Base-by-base conservation (phyloP, 208 protist genomes). In the Novymonas esmeraldas region DNA sequence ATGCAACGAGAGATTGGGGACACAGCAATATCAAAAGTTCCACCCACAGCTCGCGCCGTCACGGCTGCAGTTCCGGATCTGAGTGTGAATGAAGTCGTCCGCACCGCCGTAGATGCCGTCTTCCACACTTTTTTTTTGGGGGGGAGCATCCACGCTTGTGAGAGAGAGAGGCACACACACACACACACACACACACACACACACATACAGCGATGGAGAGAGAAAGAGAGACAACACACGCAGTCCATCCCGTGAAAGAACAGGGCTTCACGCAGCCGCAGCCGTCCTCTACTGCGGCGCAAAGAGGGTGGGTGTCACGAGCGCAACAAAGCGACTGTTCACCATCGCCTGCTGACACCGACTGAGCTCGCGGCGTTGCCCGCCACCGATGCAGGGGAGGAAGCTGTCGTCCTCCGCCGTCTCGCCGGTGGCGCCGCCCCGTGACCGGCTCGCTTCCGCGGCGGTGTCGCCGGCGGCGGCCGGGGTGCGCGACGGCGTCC, bases 241-340 rank as follows among this genome's bases (percentile, higher is more conserved):
- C 7, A 11, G 36, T n/a, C n/a, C n/a, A n/a, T n/a, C n/a, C n/a
- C n/a, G n/a, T n/a, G 11, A 41, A 11, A 5, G 36, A 11, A 5
- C 36, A 41, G 36, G 7, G 7, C 36, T 5, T 11, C 5, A 5
- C 11, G 36, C 36, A 14, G 36, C 36, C 5, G 7, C 11, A 41
- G 36, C 36, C 11, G 36, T 18, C 56, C 38, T 22, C 56, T 42
- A 54, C 20, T 66, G 45, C 0, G 70, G 48, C 22, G 60, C 52
- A 54, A 91, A 91, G 36, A 79, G 45, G 1, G 81, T 84, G 2
- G 80, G 89, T 5, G 89, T 84, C 62, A 95, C 86, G 42, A 90
- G 59, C 6, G 87, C 77, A 18, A 92, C 79, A 49, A 79, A 95
- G 6, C 68, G 65, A 58, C 85, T 92, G 51, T 85, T 95, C 18